Evolutionary conservation across 306 rosid species (phyloP).

Genomic region (Benincasa hispida): DNA sequence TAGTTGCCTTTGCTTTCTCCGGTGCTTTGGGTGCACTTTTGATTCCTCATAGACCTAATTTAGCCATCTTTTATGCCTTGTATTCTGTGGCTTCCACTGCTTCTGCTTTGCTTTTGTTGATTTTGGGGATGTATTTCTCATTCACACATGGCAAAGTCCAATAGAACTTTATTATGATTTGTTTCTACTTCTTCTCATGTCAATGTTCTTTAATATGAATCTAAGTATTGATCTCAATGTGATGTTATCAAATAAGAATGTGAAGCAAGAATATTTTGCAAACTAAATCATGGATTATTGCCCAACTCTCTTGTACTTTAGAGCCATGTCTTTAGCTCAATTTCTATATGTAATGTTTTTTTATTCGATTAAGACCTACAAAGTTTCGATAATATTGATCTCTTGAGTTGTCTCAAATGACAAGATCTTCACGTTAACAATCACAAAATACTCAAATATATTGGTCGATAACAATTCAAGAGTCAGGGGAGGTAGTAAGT

Average conservation of each 20-base stretch:
- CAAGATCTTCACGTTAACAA: too few species aligned
- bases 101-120: constrained; percentile 16
- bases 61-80: constrained; percentile 10
- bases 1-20: constrained; percentile 16
- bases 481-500: too few species aligned
- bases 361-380: neutral
- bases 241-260: neutral
- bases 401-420: too few species aligned
- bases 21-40: constrained; percentile 19
- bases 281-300: too few species aligned
- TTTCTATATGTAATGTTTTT: neutral
- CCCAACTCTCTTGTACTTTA: neutral
- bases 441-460: too few species aligned
- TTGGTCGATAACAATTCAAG: too few species aligned
- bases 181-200: too few species aligned
- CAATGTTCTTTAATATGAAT: neutral
- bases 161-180: neutral
- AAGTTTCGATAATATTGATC: neutral
- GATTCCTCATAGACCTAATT: neutral
- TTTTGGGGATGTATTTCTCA: constrained; percentile 2
- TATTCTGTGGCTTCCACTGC: constrained; percentile 19
- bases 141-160: neutral
- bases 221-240: neutral
- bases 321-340: neutral
- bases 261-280: neutral